Base-by-base conservation (phyloP, 2,329 filamentous ascomycete genomes). In the Diaporthe velutina region DNA sequence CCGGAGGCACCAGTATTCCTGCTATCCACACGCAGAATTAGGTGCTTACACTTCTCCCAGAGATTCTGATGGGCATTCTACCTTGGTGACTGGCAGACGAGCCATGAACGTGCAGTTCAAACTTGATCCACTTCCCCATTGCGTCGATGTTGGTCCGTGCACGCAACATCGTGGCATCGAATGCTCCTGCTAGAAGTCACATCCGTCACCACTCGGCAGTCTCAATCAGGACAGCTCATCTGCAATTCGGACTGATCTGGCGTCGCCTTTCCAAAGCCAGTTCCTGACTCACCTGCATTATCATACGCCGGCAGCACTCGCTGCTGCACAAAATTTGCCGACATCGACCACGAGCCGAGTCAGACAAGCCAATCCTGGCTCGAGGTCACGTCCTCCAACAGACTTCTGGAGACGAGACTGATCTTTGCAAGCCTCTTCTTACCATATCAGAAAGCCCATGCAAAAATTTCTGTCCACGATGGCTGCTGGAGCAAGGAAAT, bases 401-500 rank as follows among this genome's bases (percentile, higher is more conserved):
- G 22, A 10, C 33, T 28, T 54, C 17, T 38, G 30, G 12, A 8
- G 17, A 67, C 22, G 22, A 52, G 22, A 17, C 28, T 35, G 30
- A 9, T 8, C 5, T 10, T 52, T 52, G 13, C 48, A 22, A 54
- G 48, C 1, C n/a, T 54, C 25, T 40, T 13, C 52, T 42, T n/a
- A 30, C 30, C 19, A 45, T 19, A 50, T 38, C 33, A 22, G 2
- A 40, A 25, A 40, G 28, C 10, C 17, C 48, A 80, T 83, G 81
- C 81, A 80, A 55, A 83, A 81, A 76, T 80, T 86, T 71, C 75
- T 85, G 64, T 81, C 84, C 72, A 85, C 80, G 64, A 89, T 89
- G 88, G 78, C 84, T 71, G 80, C 84, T 33, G 76, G 79, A 70
- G 75, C 79, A 66, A 85, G 85, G 77, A 86, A 86, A 42, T 93